phyloP scores from a whole-genome alignment of 2,329 filamentous ascomycete species.

The Botrytis cinerea region DNA sequence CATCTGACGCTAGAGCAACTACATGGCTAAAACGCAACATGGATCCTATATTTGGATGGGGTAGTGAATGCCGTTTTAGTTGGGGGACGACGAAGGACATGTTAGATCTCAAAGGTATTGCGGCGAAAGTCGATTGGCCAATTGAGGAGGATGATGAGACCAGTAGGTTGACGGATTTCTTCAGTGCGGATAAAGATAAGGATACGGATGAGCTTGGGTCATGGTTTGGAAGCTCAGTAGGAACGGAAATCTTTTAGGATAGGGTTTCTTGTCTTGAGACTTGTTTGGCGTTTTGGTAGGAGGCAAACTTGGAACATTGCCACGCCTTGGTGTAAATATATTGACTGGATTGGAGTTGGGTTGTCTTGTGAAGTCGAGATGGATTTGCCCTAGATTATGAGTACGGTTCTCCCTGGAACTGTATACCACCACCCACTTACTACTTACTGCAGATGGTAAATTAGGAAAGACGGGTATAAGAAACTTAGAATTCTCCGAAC shows the following conservation, averaged over 20 bases:
- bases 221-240: conserved; percentile 69
- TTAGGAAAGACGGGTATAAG: background rate
- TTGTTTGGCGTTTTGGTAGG: conserved; percentile 1
- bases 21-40: conserved; percentile 83
- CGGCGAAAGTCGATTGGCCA: conserved; percentile 82
- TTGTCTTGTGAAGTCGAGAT: background rate
- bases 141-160: conserved; percentile 68
- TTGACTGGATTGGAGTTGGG: background rate
- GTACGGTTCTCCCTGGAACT: background rate
- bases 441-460: background rate
- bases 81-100: conserved; percentile 96
- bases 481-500: background rate
- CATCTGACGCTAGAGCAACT: conserved; percentile 79
- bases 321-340: background rate
- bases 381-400: background rate
- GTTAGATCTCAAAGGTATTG: conserved; percentile 64
- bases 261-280: background rate
- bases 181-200: conserved; percentile 46
- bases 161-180: conserved; percentile 75
- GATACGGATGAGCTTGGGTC: conserved; percentile 62
- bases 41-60: conserved; percentile 95
- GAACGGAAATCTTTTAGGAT: conserved; percentile 39
- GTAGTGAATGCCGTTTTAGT: conserved; percentile 87
- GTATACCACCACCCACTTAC: background rate
- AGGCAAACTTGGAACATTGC: background rate